A percentile compares a stretch with the other conserved stretches of the same genome.
Evolutionary conservation across 495 filamentous ascomycete genomes (phyloP).

Genomic region (Penicillium goetzii): DNA sequence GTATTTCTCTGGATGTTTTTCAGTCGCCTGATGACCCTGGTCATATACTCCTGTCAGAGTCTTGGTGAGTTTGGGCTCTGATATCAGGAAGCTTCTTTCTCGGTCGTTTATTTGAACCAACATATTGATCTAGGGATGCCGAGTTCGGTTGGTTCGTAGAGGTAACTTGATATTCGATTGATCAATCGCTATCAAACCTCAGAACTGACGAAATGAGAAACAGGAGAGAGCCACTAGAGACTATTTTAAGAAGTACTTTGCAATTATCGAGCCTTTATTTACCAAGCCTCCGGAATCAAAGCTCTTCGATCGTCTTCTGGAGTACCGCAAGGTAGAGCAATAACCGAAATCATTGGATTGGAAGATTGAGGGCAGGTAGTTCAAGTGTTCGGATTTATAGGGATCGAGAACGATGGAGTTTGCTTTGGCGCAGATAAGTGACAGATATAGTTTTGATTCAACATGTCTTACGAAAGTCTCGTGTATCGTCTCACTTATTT

Average conservation of each 20-base stretch:
- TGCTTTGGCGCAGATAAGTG: background rate
- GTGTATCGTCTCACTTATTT: background rate
- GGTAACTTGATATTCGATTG: background rate
- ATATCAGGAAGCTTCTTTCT: background rate
- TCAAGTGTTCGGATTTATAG: background rate
- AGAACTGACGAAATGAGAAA: background rate
- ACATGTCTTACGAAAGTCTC: background rate
- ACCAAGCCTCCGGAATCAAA: background rate
- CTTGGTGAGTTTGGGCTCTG: background rate
- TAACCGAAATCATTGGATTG: background rate
- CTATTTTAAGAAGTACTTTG: background rate
- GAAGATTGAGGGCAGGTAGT: background rate
- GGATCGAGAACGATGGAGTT: background rate
- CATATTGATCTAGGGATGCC: background rate
- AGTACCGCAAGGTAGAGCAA: background rate
- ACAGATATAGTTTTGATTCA: background rate
- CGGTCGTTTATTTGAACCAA: background rate
- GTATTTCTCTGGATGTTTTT: background rate
- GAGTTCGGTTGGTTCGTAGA: background rate
- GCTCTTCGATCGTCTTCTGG: background rate
- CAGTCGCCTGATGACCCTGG: background rate
- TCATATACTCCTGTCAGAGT: background rate
- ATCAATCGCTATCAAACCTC: background rate
- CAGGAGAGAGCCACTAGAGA: background rate
- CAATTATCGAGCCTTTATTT: background rate